phyloP scores from a whole-genome alignment of 2,329 filamentous ascomycete genomes.

The Aspergillus spinulosporus region DNA sequence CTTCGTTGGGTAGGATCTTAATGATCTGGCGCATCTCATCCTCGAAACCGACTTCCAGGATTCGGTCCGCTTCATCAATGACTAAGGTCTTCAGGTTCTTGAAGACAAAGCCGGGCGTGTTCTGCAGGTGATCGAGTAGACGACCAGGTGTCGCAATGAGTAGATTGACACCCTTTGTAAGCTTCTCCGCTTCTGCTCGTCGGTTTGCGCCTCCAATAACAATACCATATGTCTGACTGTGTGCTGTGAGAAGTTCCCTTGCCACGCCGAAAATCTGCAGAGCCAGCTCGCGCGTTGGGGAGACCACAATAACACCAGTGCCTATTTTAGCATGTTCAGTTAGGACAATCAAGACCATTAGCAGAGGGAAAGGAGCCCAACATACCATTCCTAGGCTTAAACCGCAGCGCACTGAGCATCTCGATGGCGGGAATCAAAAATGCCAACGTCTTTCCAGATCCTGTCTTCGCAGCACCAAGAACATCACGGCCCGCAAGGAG shows the following conservation, averaged over 20 bases:
- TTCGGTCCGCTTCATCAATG: conserved; percentile 92
- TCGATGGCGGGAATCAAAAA: conserved; percentile 94
- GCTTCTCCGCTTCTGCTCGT: conserved; percentile 88
- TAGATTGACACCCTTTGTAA: conserved; percentile 90
- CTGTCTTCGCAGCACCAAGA: conserved; percentile 92
- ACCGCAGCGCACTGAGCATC: conserved; percentile 83
- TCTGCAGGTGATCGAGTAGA: conserved; percentile 89
- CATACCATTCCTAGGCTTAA: conserved; percentile 84
- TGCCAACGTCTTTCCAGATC: conserved; percentile 90
- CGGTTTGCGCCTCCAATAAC: conserved; percentile 94
- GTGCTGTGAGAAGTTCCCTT: conserved; percentile 84
- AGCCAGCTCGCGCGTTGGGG: conserved; percentile 88
- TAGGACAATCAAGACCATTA: conserved; percentile 5
- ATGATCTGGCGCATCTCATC: conserved; percentile 97
- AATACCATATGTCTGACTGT: conserved; percentile 94
- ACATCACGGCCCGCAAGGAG: conserved; percentile 88
- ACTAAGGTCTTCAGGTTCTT: conserved; percentile 91
- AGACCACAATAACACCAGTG: conserved; percentile 87
- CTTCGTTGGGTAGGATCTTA: conserved; percentile 84
- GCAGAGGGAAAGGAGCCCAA: neutral
- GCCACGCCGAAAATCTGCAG: conserved; percentile 96
- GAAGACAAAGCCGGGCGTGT: conserved; percentile 84
- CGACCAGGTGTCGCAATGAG: conserved; percentile 91
- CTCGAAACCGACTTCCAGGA: conserved; percentile 96
- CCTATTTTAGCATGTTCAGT: conserved; percentile 36